phyloP scores from a whole-genome alignment of 2,329 filamentous ascomycete genomes.

The Penicillium vulpinum region DNA sequence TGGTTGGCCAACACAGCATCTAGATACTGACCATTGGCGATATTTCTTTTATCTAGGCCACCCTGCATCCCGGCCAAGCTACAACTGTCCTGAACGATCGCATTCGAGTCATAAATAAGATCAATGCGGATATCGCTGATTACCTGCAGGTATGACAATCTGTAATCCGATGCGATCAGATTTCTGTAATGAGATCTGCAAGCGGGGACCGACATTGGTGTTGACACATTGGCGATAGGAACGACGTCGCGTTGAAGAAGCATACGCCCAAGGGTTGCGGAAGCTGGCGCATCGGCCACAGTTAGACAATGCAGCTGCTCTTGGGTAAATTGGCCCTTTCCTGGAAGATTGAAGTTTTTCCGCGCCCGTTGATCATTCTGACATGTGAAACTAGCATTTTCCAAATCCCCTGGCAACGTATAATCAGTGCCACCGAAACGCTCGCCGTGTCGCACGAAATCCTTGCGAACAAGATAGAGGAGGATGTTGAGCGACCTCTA shows the following conservation, averaged over 20 bases:
- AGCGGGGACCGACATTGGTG: constrained; percentile 7
- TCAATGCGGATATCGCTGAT: constrained; percentile 91
- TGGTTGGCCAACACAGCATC: constrained; percentile 16
- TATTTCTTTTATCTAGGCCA: constrained; percentile 57
- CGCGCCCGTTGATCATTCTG: constrained; percentile 10
- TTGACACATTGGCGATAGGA: constrained; percentile 60
- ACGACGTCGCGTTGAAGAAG: constrained; percentile 85
- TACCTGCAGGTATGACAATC: constrained; percentile 78
- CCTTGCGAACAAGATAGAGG: constrained; percentile 78
- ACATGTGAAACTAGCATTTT: constrained; percentile 67
- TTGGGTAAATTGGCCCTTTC: constrained; percentile 67
- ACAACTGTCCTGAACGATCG: constrained; percentile 81
- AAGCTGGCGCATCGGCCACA: constrained; percentile 75
- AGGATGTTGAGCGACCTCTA: constrained; percentile 81
- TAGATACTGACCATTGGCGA: constrained; percentile 10
- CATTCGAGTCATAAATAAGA: constrained; percentile 77
- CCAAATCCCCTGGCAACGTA: constrained; percentile 83
- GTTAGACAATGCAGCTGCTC: constrained; percentile 73
- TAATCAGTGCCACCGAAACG: constrained; percentile 74
- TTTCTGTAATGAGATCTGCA: constrained; percentile 11
- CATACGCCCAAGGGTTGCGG: constrained; percentile 77
- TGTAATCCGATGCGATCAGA: constrained; percentile 5
- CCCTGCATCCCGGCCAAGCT: constrained; percentile 78
- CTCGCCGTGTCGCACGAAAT: constrained; percentile 81
- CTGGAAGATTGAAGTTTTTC: not conserved